phyloP scores from a whole-genome alignment of 192 early-diverging fungal genomes.

The Coemansia sp. region DNA sequence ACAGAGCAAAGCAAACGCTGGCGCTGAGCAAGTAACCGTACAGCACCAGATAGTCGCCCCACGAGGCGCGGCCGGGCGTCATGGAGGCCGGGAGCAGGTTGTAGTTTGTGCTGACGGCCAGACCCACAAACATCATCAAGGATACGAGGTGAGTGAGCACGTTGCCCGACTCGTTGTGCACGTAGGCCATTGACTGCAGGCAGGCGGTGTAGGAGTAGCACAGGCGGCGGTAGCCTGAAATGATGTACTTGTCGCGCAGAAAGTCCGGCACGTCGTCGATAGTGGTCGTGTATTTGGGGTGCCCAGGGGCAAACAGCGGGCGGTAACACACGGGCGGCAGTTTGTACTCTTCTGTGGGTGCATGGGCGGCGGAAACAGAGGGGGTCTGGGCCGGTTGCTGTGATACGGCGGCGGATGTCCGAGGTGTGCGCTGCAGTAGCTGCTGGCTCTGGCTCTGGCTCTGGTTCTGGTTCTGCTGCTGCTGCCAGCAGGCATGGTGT shows the following conservation, averaged over 20 bases:
- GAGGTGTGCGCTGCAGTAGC: background rate
- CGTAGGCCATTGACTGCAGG: slow-evolving; percentile 66
- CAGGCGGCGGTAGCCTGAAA: slow-evolving; percentile 76
- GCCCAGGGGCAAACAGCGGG: slow-evolving; percentile 37
- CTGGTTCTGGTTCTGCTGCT: background rate
- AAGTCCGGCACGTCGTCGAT: slow-evolving; percentile 61
- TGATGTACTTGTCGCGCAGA: slow-evolving; percentile 74
- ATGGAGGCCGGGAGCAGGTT: slow-evolving; percentile 38
- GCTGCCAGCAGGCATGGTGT: background rate
- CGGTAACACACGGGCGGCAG: slow-evolving; percentile 15
- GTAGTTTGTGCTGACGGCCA: slow-evolving; percentile 47
- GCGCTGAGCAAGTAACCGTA: slow-evolving; percentile 75
- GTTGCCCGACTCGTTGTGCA: slow-evolving; percentile 94
- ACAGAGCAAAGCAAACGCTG: slow-evolving; percentile 74
- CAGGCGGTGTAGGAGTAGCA: slow-evolving; percentile 71
- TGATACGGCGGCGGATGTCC: too few species aligned
- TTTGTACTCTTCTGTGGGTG: slow-evolving; percentile 5
- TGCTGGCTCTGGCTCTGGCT: background rate
- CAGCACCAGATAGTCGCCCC: slow-evolving; percentile 67
- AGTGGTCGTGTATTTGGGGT: slow-evolving; percentile 46
- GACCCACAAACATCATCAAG: slow-evolving; percentile 57
- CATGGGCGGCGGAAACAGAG: too few species aligned
- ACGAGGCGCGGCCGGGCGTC: slow-evolving; percentile 43
- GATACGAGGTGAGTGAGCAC: slow-evolving; percentile 82
- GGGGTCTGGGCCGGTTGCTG: too few species aligned